Conservation (phyloP, 352 stramenopile species). For the Saprolegnia parasitica region DNA sequence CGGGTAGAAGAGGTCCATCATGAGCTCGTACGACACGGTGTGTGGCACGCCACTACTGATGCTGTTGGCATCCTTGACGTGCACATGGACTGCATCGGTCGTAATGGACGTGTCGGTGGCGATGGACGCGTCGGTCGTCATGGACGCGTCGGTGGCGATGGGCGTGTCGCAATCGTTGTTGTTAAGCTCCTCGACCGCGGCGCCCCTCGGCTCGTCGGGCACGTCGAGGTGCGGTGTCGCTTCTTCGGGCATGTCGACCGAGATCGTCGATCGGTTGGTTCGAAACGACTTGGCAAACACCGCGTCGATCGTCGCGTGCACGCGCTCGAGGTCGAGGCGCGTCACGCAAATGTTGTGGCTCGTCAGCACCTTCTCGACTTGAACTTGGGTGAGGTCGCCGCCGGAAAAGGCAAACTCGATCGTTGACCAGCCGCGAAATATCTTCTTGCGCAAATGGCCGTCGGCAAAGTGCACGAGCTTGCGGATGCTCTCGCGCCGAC, state of each 20-base stretch:
- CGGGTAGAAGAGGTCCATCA: conserved; percentile 61
- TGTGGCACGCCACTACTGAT: background rate
- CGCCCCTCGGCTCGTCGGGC: no score
- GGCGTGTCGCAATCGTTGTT: no score
- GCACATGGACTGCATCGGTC: conserved; percentile 4
- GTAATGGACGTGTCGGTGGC: background rate
- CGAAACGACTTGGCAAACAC: background rate
- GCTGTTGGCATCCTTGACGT: background rate
- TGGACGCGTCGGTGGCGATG: background rate
- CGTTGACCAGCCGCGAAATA: conserved; percentile 22
- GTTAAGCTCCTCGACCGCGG: no score
- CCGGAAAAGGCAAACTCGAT: conserved; percentile 29
- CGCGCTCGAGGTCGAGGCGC: conserved; percentile 13
- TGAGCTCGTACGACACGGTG: conserved; percentile 56
- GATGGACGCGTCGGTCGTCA: background rate
- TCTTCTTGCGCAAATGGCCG: conserved; percentile 18
- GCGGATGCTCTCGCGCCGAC: conserved; percentile 17
- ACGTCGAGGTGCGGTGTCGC: background rate
- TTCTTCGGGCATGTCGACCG: background rate
- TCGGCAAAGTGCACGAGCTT: conserved; percentile 24
- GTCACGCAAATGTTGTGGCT: conserved; percentile 16
- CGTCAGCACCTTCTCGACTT: conserved; percentile 24
- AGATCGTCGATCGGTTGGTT: background rate
- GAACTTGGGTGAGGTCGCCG: conserved; percentile 21
- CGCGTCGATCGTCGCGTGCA: conserved; percentile 7